These are phyloP conservation scores for Sanghuangporus weigelae DNA, from an alignment of 1,284 basidiomycete genomes.

Conservation along the genomic window DNA sequence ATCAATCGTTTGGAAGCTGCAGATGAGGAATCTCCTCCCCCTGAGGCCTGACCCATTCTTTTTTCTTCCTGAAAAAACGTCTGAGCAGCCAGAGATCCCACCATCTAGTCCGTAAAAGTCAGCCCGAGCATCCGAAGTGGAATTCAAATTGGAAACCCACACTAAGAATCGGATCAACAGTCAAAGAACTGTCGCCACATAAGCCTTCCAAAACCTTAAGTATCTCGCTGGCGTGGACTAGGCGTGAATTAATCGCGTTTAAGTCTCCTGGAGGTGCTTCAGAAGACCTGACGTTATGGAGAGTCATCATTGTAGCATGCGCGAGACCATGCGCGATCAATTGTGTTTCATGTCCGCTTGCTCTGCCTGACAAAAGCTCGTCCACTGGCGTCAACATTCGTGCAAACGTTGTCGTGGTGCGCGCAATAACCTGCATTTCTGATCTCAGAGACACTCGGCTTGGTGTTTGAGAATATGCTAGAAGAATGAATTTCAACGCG, in stretches of 20 bases:
- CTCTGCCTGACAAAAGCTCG: slow-evolving; percentile 9
- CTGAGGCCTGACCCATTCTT: background rate
- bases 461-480: background rate
- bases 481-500: background rate
- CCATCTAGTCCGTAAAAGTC: slow-evolving; percentile 18
- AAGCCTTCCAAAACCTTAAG: slow-evolving; percentile 13
- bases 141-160: slow-evolving; percentile 19
- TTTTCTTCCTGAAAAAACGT: slow-evolving; percentile 24
- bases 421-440: slow-evolving; percentile 6
- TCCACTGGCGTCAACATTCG: slow-evolving; percentile 23
- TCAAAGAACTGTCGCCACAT: slow-evolving; percentile 15
- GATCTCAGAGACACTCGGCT: background rate
- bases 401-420: slow-evolving; percentile 30
- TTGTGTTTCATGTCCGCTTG: slow-evolving; percentile 21
- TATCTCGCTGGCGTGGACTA: slow-evolving; percentile 19
- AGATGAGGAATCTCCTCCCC: background rate
- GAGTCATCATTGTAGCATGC: slow-evolving; percentile 30
- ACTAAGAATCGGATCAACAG: slow-evolving; percentile 23
- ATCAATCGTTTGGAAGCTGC: background rate
- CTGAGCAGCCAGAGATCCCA: slow-evolving; percentile 25
- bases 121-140: background rate
- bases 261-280: slow-evolving; percentile 22
- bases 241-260: slow-evolving; percentile 24
- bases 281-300: slow-evolving; percentile 29
- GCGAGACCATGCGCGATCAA: slow-evolving; percentile 29